Conservation (phyloP, 179 eudicot genomes). For the Silene vulgaris region DNA sequence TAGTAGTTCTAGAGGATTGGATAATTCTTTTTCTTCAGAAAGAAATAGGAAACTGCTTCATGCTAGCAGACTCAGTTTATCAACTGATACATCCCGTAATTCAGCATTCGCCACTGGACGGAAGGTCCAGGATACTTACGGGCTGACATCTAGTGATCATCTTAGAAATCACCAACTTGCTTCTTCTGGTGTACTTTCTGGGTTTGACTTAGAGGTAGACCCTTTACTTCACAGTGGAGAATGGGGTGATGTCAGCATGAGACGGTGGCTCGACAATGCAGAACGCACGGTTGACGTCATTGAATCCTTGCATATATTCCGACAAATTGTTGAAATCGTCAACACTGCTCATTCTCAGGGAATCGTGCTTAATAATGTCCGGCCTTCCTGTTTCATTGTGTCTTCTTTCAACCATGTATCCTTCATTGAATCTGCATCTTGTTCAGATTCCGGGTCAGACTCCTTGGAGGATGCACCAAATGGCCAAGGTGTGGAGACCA, state of each 20-base stretch:
- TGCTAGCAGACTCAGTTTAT: slow-evolving; percentile 38
- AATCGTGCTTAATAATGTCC: slow-evolving; percentile 72
- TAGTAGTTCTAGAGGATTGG: slow-evolving; percentile 51
- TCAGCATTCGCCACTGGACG: slow-evolving; percentile 34
- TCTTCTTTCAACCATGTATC: slow-evolving; percentile 81
- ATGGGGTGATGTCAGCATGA: slow-evolving; percentile 69
- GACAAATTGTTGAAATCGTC: slow-evolving; percentile 79
- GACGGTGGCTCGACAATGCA: slow-evolving; percentile 82
- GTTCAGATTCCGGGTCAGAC: slow-evolving; percentile 83
- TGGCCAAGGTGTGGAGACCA: slow-evolving; percentile 38
- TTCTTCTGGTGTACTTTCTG: slow-evolving; percentile 35
- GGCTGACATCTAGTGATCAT: slow-evolving; percentile 37
- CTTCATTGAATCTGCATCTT: slow-evolving; percentile 88
- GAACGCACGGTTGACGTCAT: slow-evolving; percentile 53
- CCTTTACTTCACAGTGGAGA: slow-evolving; percentile 45
- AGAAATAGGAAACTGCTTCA: slow-evolving; percentile 40
- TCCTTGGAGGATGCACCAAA: slow-evolving; percentile 61
- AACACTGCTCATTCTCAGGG: slow-evolving; percentile 82
- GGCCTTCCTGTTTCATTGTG: slow-evolving; percentile 90
- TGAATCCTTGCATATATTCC: slow-evolving; percentile 84
- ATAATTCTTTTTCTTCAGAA: slow-evolving; percentile 49
- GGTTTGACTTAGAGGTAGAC: slow-evolving; percentile 37
- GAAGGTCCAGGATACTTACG: slow-evolving; percentile 31
- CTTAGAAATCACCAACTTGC: slow-evolving; percentile 29
- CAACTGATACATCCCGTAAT: slow-evolving; percentile 45